Evolutionary conservation across 2,329 filamentous ascomycete genomes (phyloP).

Genomic region (Chaetomiaceae sp.): DNA sequence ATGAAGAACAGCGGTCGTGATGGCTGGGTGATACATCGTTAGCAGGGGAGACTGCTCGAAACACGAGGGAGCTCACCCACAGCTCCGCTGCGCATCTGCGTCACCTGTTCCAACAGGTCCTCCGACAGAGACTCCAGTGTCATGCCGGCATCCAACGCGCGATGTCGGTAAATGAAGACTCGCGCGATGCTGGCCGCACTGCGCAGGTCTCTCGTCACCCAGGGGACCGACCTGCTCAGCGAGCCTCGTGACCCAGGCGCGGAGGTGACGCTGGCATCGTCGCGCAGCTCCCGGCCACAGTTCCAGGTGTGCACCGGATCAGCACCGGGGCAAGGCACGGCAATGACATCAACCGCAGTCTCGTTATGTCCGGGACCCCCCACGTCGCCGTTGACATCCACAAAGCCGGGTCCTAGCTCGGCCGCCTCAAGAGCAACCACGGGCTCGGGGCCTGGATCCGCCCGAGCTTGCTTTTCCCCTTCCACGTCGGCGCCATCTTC

Average conservation of each 20-base stretch:
- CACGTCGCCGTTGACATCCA: conserved; percentile 38
- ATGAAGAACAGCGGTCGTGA: conserved; percentile 53
- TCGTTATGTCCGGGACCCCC: conserved; percentile 42
- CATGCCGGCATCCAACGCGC: conserved; percentile 34
- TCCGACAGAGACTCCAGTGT: conserved; percentile 41
- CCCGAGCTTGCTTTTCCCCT: not conserved
- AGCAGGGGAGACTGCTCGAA: not conserved
- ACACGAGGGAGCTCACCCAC: conserved; percentile 6
- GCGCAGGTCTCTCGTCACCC: conserved; percentile 48
- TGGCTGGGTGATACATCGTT: conserved; percentile 21
- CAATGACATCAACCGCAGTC: conserved; percentile 48
- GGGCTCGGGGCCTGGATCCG: not conserved
- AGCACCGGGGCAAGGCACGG: conserved; percentile 48
- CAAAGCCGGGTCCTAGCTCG: conserved; percentile 34
- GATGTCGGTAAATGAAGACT: conserved; percentile 48
- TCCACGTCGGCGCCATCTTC: not conserved
- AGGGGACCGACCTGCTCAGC: conserved; percentile 23
- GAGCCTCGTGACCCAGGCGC: conserved; percentile 11
- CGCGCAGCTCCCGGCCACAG: conserved; percentile 42
- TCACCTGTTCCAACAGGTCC: conserved; percentile 41
- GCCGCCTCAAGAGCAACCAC: not conserved
- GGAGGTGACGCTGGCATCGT: conserved; percentile 38
- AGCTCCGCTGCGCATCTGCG: conserved; percentile 25
- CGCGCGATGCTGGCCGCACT: conserved; percentile 42
- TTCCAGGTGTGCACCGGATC: conserved; percentile 49